Conservation (phyloP, 495 filamentous ascomycete genomes). For the Penicillium coprophilum region DNA sequence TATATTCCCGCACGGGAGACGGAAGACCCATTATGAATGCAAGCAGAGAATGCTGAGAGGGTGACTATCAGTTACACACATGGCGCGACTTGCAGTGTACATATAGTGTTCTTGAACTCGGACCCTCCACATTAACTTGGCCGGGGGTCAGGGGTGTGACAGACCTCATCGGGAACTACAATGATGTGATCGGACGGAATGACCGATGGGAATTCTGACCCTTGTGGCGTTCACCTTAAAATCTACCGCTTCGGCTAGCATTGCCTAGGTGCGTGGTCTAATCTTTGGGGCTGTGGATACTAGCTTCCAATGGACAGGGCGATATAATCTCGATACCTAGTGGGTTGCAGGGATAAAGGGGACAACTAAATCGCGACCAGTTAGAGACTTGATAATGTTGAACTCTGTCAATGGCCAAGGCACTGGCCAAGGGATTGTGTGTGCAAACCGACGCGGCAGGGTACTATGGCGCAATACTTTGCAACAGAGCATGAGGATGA, state of each 20-base stretch:
- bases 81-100: not conserved
- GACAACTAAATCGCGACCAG: not conserved
- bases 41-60: not conserved
- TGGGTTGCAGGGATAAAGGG: not conserved
- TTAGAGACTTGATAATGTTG: not conserved
- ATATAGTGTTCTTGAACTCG: not conserved
- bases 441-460: not conserved
- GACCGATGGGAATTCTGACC: not conserved
- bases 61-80: not conserved
- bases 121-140: not conserved
- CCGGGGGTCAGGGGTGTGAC: not conserved
- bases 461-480: slow-evolving; percentile 11
- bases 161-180: not conserved
- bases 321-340: not conserved
- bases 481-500: slow-evolving; percentile 2
- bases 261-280: not conserved
- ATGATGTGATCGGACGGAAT: slow-evolving; percentile 8
- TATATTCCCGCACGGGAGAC: not conserved
- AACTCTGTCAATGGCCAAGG: not conserved
- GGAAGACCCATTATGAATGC: not conserved
- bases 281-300: not conserved
- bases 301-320: not conserved
- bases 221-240: not conserved
- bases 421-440: slow-evolving; percentile 1
- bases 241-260: not conserved